Conservation (phyloP, 352 stramenopile genomes). For the Aphanomyces cochlioides region DNA sequence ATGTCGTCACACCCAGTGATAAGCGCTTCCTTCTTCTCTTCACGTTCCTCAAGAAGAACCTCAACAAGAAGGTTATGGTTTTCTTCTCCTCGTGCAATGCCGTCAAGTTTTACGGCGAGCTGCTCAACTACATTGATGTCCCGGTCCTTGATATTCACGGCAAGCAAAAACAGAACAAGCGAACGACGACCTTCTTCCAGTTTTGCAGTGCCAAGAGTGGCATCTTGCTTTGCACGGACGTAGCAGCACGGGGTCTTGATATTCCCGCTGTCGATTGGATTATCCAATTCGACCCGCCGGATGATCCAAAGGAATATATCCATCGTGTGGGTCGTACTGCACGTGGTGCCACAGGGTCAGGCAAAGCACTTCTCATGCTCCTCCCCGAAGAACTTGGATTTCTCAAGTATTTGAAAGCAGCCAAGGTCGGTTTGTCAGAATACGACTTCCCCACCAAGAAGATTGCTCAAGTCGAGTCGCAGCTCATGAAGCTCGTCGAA, state of each 20-base stretch:
- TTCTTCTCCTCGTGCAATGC: constrained; percentile 90
- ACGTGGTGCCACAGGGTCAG: constrained; percentile 84
- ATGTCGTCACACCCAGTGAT: constrained; percentile 96
- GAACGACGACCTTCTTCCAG: constrained; percentile 99
- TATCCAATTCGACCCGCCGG: constrained; percentile 98
- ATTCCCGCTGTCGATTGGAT: constrained; percentile 99
- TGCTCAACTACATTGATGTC: constrained; percentile 99
- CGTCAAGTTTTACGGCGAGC: constrained; percentile 98
- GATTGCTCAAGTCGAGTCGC: constrained; percentile 96
- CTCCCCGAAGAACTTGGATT: constrained; percentile 97
- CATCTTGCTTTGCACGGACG: constrained; percentile 98
- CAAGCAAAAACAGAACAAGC: constrained; percentile 98
- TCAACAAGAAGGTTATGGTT: constrained; percentile 99
- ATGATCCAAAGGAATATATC: constrained; percentile 99
- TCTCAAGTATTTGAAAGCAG: constrained; percentile 96
- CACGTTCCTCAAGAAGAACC: constrained; percentile 99
- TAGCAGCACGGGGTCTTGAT: constrained; percentile 95
- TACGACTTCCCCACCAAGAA: constrained; percentile 98
- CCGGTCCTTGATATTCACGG: constrained; percentile 98
- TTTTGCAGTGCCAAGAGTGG: constrained; percentile 97
- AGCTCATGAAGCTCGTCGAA: constrained; percentile 97
- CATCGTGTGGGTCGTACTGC: constrained; percentile 86
- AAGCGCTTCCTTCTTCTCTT: constrained; percentile 99
- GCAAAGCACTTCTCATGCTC: constrained; percentile 97
- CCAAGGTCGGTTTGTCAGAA: constrained; percentile 98